Evolutionary conservation across 192 early-diverging fungal species (phyloP).

Genomic region (Mortierella antarctica): DNA sequence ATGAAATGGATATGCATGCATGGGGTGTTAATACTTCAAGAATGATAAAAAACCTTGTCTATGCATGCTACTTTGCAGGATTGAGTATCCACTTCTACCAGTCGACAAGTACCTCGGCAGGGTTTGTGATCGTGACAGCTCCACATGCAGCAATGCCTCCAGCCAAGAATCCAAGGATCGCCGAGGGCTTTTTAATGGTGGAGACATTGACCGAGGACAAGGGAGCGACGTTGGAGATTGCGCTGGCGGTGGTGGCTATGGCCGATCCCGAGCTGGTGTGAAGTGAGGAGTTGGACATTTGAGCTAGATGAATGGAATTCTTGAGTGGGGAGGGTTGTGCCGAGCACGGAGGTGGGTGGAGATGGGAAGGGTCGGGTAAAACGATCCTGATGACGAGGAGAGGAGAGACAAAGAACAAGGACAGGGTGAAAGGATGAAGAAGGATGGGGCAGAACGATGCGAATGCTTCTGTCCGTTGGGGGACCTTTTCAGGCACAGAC

Average conservation of each 20-base stretch:
- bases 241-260: conserved; percentile 6
- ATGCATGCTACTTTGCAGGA: background rate
- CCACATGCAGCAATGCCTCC: conserved; percentile 90
- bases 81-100: background rate
- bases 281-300: conserved; percentile 20
- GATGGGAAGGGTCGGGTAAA: too few relatives aligned
- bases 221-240: background rate
- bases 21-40: background rate
- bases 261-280: conserved; percentile 11
- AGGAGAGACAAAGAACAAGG: background rate
- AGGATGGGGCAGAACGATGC: too few relatives aligned
- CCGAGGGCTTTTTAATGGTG: conserved; percentile 46
- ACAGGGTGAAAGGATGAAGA: background rate
- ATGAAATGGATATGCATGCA: too few relatives aligned
- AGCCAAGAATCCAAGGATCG: conserved; percentile 71
- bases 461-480: too few relatives aligned
- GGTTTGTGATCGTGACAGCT: conserved; percentile 97
- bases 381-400: too few relatives aligned
- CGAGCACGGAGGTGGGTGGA: background rate
- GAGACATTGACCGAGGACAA: background rate
- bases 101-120: conserved; percentile 77
- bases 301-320: background rate
- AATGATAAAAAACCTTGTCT: background rate
- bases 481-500: too few relatives aligned
- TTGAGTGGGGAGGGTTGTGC: background rate